Percentiles rank a stretch among this genome's conserved stretches.
Evolutionary conservation across 192 early-diverging fungal species (phyloP).

Genomic region (Haplosporangium gracile): DNA sequence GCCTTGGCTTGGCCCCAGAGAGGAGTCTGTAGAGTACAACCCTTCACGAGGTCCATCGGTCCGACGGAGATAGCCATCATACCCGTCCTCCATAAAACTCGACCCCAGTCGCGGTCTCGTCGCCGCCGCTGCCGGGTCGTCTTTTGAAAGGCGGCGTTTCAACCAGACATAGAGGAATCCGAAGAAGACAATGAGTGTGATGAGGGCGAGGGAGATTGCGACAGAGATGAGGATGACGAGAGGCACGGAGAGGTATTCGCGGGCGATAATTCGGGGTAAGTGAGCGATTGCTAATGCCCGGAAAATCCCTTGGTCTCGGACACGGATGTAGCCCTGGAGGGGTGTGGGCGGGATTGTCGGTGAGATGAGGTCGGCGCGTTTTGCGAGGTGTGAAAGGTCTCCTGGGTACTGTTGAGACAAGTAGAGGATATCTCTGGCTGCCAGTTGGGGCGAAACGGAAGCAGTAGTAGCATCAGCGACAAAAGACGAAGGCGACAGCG

Average conservation of each 20-base stretch:
- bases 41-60: neutral
- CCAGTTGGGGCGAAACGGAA: neutral
- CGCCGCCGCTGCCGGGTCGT: neutral
- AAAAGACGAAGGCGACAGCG: neutral
- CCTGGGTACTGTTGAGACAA: neutral
- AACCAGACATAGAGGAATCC: conserved; percentile 66
- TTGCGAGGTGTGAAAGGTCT: neutral
- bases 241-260: conserved; percentile 61
- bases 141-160: conserved; percentile 12
- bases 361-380: neutral
- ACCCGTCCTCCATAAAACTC: conserved; percentile 35
- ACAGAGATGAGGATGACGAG: conserved; percentile 79
- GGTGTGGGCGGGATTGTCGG: neutral
- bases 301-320: conserved; percentile 46
- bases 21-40: neutral
- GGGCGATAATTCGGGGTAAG: conserved; percentile 32
- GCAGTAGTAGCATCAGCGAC: neutral
- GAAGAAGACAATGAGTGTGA: conserved; percentile 71
- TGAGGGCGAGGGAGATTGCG: conserved; percentile 74
- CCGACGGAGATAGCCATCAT: neutral
- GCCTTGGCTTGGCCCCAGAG: neutral
- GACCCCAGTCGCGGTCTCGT: conserved; percentile 21
- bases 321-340: neutral
- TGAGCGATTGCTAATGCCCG: conserved; percentile 47
- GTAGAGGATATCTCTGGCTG: neutral